These are phyloP conservation scores for Dioszegia aurantiaca DNA, from an alignment of 768 basidiomycete genomes.

Conservation along the genomic window DNA sequence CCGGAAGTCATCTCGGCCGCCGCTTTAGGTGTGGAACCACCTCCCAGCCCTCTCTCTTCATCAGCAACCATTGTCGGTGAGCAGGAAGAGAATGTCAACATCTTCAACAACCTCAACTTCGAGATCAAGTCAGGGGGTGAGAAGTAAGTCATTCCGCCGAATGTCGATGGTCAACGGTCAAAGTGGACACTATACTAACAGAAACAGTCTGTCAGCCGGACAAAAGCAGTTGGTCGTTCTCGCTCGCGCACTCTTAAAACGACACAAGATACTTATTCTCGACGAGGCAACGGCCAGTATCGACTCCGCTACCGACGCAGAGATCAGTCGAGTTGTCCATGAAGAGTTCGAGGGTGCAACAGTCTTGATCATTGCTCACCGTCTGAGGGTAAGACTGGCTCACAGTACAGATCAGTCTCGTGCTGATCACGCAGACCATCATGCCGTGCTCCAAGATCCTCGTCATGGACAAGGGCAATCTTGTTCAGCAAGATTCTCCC, in stretches of 20 bases:
- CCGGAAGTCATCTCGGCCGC: not conserved
- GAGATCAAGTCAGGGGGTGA: conserved; percentile 44
- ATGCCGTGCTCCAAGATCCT: conserved; percentile 47
- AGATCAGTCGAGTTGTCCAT: conserved; percentile 41
- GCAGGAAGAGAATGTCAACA: conserved; percentile 19
- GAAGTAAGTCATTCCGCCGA: conserved; percentile 26
- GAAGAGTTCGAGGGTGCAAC: conserved; percentile 39
- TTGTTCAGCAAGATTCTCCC: conserved; percentile 40
- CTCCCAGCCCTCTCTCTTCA: conserved; percentile 8
- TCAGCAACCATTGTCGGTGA: conserved; percentile 3
- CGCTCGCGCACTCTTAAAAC: conserved; percentile 41
- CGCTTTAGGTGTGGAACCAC: not conserved
- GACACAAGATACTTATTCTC: conserved; percentile 42
- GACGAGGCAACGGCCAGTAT: conserved; percentile 48
- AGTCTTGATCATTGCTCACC: conserved; percentile 48
- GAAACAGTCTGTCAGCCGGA: conserved; percentile 42
- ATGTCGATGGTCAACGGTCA: not conserved
- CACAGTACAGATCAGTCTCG: too few species aligned
- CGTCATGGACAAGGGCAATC: conserved; percentile 43
- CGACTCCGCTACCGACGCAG: conserved; percentile 42
- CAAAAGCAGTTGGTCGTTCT: conserved; percentile 49
- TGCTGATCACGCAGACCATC: conserved; percentile 31
- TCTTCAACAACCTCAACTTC: conserved; percentile 41
- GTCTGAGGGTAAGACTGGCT: conserved; percentile 27
- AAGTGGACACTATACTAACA: too few species aligned